Evolutionary conservation across 1,284 basidiomycete genomes (phyloP).

Genomic region (Chiua sp.): DNA sequence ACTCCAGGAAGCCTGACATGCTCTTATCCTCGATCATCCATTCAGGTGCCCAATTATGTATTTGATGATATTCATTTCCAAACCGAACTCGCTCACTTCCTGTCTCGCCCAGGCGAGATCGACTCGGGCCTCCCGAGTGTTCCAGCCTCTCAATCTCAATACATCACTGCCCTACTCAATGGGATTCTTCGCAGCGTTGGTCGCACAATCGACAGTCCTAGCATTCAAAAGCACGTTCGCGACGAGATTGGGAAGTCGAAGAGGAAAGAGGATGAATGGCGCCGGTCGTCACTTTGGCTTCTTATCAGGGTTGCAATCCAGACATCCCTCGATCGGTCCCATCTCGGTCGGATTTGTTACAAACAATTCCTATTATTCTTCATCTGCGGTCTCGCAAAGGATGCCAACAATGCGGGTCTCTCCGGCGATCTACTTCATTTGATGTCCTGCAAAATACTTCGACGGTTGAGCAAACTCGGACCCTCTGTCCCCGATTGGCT

Average conservation of each 20-base stretch:
- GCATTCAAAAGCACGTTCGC: conserved; percentile 40
- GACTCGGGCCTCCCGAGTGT: conserved; percentile 27
- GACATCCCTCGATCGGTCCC: conserved; percentile 35
- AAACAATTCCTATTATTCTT: neutral
- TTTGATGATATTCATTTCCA: conserved; percentile 11
- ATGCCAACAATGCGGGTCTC: neutral
- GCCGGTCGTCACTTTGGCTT: conserved; percentile 51
- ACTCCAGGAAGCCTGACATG: conserved; percentile 36
- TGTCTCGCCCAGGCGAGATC: conserved; percentile 7
- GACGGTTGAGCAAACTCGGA: neutral
- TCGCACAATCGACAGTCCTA: conserved; percentile 29
- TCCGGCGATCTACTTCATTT: neutral
- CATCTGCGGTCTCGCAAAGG: neutral
- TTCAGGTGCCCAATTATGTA: conserved; percentile 6
- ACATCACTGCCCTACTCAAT: conserved; percentile 46
- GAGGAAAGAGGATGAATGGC: conserved; percentile 38
- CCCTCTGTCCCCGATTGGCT: neutral
- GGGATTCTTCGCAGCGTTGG: conserved; percentile 44
- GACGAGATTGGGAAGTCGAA: conserved; percentile 49
- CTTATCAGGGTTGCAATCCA: conserved; percentile 44
- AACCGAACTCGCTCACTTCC: conserved; percentile 13
- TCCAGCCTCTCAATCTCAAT: conserved; percentile 44
- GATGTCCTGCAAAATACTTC: neutral
- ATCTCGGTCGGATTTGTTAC: neutral
- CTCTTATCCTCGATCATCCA: conserved; percentile 19